Conservation (phyloP, 2,329 filamentous ascomycete genomes). For the Mycosphaerelloides madeirae region DNA sequence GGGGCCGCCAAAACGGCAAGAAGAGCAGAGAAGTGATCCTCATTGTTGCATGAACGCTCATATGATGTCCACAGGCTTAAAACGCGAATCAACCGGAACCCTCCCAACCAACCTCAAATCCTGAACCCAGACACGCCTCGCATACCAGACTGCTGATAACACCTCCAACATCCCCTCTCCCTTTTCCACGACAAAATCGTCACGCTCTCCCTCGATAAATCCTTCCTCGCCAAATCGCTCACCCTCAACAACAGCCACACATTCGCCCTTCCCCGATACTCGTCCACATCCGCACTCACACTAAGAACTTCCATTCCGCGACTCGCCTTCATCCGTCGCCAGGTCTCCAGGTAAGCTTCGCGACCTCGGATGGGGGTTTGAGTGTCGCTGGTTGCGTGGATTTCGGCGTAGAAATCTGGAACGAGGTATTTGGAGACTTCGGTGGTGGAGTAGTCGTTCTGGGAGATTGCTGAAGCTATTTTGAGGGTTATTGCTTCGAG, state of each 20-base stretch:
- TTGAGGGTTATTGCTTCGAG: slow-evolving; percentile 4
- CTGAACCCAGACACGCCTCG: slow-evolving; percentile 9
- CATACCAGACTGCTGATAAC: slow-evolving; percentile 13
- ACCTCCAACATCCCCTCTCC: slow-evolving; percentile 12
- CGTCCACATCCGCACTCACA: slow-evolving; percentile 11
- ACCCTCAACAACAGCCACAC: slow-evolving; percentile 12
- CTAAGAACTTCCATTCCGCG: slow-evolving; percentile 5
- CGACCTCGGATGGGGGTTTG: neutral
- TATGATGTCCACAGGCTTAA: too few relatives aligned
- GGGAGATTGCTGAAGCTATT: slow-evolving; percentile 5
- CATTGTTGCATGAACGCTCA: too few relatives aligned
- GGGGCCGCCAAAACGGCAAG: too few relatives aligned
- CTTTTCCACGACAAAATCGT: slow-evolving; percentile 10
- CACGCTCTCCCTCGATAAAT: slow-evolving; percentile 8
- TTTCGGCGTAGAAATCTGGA: slow-evolving; percentile 9
- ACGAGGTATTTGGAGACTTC: slow-evolving; percentile 2
- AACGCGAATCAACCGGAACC: too few relatives aligned
- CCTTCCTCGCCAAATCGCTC: neutral
- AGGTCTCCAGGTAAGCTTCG: neutral
- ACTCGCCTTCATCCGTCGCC: neutral
- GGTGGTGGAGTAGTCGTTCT: slow-evolving; percentile 3
- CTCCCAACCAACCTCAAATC: too few relatives aligned
- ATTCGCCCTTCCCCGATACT: slow-evolving; percentile 8
- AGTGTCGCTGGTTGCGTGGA: slow-evolving; percentile 1
- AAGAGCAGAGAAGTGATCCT: too few relatives aligned